Base-by-base conservation (phyloP, 1,284 basidiomycete species). In the Papiliotrema terrestris region DNA sequence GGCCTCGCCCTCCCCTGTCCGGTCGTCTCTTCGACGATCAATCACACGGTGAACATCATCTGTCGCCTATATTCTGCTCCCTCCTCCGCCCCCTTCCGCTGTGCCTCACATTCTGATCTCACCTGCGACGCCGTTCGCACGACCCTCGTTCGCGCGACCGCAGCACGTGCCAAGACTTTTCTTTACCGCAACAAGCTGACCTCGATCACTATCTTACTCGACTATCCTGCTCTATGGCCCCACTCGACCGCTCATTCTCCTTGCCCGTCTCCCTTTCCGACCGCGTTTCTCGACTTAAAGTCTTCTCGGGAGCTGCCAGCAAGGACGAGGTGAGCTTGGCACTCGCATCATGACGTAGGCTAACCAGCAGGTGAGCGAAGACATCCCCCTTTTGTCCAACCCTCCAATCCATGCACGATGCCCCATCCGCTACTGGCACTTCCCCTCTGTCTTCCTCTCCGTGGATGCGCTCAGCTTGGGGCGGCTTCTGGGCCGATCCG, bases 231-330 rank as follows among this genome's bases (percentile, higher is more conserved):
- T 35, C 22, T 1, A 76, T 74, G 72, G 65, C 74, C 13, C 71
- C 72, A 0, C 65, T 75, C 51, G 57, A 67, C 38, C 74, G 70
- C 41, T 71, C 73, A 6, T 68, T 67, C 51, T 76, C 74, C 4
- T 58, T 76, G 17, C 73, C 74, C 54, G 56, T 72, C 61, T 64
- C 70, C n/a, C 38, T 73, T 32, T 55, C 71, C 20, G 70, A 73
- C 57, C 66, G 64, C 51, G 57, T 72, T 47, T 68, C 68, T 49
- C 71, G 69, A 23, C 66, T 76, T 14, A 74, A 76, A 77, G 74
- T 73, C 46, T 72, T 75, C 51, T 72, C 70, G n/a, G 69, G 74
- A 37, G 55, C 57, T 46, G 72, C 72, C 54, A 65, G 62, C 57
- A 71, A 72, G 67, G 73, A 74, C 63, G 74, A 76, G 71, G 74